phyloP scores from a whole-genome alignment of 805 yeast genomes.

The Debaryomyces tyrocola region DNA sequence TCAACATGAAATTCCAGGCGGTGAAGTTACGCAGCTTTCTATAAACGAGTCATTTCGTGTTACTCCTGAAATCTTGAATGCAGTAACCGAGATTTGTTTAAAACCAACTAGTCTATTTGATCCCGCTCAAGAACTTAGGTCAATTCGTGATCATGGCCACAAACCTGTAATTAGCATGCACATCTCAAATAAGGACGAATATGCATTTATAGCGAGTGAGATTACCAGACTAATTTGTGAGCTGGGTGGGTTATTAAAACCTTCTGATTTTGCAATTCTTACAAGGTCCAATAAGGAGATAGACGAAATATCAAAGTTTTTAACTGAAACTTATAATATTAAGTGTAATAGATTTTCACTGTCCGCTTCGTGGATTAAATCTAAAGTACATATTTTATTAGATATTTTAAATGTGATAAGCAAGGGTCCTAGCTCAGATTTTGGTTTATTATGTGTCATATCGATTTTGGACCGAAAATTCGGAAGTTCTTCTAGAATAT shows the following conservation, averaged over 20 bases:
- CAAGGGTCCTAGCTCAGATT: conserved; percentile 31
- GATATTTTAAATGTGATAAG: conserved; percentile 48
- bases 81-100: conserved; percentile 33
- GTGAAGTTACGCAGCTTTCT: conserved; percentile 24
- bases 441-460: conserved; percentile 29
- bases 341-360: conserved; percentile 43
- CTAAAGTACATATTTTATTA: conserved; percentile 43
- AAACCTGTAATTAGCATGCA: conserved; percentile 21
- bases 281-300: conserved; percentile 54
- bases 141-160: conserved; percentile 8
- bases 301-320: conserved; percentile 33
- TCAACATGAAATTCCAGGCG: conserved; percentile 17
- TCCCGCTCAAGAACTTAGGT: conserved; percentile 1
- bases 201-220: conserved; percentile 45
- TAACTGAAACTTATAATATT: conserved; percentile 40
- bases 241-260: conserved; percentile 43
- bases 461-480: conserved; percentile 22
- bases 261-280: conserved; percentile 53
- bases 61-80: conserved; percentile 53
- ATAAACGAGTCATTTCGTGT: conserved; percentile 60
- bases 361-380: conserved; percentile 53
- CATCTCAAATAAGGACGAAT: conserved; percentile 33
- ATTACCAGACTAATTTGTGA: conserved; percentile 39
- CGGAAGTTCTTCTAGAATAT: conserved; percentile 22
- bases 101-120: conserved; percentile 5